Base-by-base conservation (phyloP, 352 stramenopile species). In the Globisporangium viniferum region DNA sequence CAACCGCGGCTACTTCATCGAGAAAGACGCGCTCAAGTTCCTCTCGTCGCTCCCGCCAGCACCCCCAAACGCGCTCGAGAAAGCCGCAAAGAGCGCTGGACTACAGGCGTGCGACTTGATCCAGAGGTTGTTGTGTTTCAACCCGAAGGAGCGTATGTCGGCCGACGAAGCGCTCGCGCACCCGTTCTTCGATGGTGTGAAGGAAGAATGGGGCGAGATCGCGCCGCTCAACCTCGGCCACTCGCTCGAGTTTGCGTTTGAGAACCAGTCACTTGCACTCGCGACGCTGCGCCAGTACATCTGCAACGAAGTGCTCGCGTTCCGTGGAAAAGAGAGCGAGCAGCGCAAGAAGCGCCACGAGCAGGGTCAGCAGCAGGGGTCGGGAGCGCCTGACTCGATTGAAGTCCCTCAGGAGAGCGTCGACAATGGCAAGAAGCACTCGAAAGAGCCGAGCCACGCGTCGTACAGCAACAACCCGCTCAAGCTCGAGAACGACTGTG, bases 131-230 rank as follows among this genome's bases (percentile, higher is more conserved):
- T 76, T 98, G 5, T 87, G 82, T 35, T 98, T 98, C 65, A 97
- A 98, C 70, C 95, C 95, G 1, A 82, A 84, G 41, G 79, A 97
- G 68, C 86, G 95, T 3, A 93, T 98, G 55, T 96, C 87, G 44
- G 93, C 94, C 1, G 84, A 94, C 49, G 84, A 94, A 49, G 95
- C 95, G 2, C 76, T 99, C 2, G 75, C 69, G 9, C 94, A 98
- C 59, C 81, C 90, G 20, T 97, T 97, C 67, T 93, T 97, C 48
- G 79, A 89, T 5, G 89, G 94, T 15, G 83, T 98, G 48, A 89
- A 97, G 61, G 88, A 97, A 12, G 88, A 95, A 35, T 95, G 88
- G 88, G 88, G 88, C 8, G 80, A 90, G 57, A 93, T 95, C 60
- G 69, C 66, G 0, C 53, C 76, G 3, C 71, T 95, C 31, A 66